A percentile compares a stretch with the other conserved stretches of the same genome.
Evolutionary conservation across 805 yeast species (phyloP).

Genomic region (Wickerhamomyces subpelliculosus): DNA sequence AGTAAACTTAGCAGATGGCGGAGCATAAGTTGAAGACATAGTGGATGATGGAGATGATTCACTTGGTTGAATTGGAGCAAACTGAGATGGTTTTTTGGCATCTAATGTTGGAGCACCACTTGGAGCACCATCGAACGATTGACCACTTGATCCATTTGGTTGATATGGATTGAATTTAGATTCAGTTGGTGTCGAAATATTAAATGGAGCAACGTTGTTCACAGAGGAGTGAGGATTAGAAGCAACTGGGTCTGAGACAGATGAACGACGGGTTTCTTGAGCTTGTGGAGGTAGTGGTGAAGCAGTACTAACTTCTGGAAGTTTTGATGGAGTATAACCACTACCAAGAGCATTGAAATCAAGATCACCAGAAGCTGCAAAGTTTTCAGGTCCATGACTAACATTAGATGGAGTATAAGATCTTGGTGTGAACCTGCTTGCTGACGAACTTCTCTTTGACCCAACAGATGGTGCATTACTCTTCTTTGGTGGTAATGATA

Average conservation of each 20-base stretch:
- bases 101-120: not conserved
- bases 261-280: not conserved
- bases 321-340: too few relatives aligned
- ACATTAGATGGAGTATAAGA: slow-evolving; percentile 2
- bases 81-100: slow-evolving; percentile 1
- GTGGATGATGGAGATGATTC: slow-evolving; percentile 1
- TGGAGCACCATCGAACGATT: not conserved
- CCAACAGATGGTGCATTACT: not conserved
- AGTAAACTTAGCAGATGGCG: slow-evolving; percentile 21
- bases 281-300: not conserved
- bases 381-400: slow-evolving; percentile 2
- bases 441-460: slow-evolving; percentile 1
- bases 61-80: slow-evolving; percentile 6
- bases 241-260: not conserved
- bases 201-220: not conserved
- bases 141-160: slow-evolving; percentile 1
- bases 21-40: slow-evolving; percentile 11
- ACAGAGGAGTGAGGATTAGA: slow-evolving; percentile 3
- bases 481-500: not conserved
- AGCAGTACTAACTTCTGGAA: too few relatives aligned
- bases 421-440: slow-evolving; percentile 3
- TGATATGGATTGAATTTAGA: slow-evolving; percentile 3
- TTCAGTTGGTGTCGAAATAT: not conserved
- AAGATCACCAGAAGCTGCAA: slow-evolving; percentile 8
- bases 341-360: slow-evolving; percentile 13